Evolutionary conservation across 345 rosid genomes (phyloP), one percentile per base, ranked within the genome.

Genomic region (Arabis hirsuta): DNA sequence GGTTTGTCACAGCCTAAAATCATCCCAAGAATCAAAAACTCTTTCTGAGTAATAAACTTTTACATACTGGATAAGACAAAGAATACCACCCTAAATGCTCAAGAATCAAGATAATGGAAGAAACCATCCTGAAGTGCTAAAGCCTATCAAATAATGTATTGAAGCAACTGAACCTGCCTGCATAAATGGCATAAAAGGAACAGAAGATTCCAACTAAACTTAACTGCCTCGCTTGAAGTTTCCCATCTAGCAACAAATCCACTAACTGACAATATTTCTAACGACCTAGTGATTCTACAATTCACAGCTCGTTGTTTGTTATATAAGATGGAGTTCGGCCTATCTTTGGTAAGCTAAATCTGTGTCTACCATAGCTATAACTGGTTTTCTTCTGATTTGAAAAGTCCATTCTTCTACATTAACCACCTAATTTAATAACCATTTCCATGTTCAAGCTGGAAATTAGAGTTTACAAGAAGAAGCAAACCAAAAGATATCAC

Each of bases 1-100:
- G 78, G 70, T 81, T 71, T 76, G 81, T 72, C 45, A 47, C 67
- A 71, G 57, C 91, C 90, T 85, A 82, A 53, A 47, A 72, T 48
- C 72, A 79, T 69, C 74, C 74, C 81, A 74, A 22, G 54, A 59
- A 74, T 74, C 62, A 66, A 44, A 65, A 52, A 52, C 19, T 47
- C 38, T 31, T 54, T 54, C 43, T 19, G 9, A 12, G 71, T 56
- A 12, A 73, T 3, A 56, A 56, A 67, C 12, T 22, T 67, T 58
- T n/a, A 36, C 46, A 57, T n/a, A 36, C 46, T 48, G 8, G 41
- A 20, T 13, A 45, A 59, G 4, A 50, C 41, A 59, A 51, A n/a
- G 9, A 43, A 22, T 8, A 74, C 12, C 46, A 42, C 51, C 42
- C 53, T 16, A 36, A 43, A 45, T 9, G 24, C 16, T 74, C 64